Evolutionary conservation across 768 basidiomycete genomes (phyloP), one percentile per base, ranked within the genome.

Genomic region (Peribolospora kevripleyi): DNA sequence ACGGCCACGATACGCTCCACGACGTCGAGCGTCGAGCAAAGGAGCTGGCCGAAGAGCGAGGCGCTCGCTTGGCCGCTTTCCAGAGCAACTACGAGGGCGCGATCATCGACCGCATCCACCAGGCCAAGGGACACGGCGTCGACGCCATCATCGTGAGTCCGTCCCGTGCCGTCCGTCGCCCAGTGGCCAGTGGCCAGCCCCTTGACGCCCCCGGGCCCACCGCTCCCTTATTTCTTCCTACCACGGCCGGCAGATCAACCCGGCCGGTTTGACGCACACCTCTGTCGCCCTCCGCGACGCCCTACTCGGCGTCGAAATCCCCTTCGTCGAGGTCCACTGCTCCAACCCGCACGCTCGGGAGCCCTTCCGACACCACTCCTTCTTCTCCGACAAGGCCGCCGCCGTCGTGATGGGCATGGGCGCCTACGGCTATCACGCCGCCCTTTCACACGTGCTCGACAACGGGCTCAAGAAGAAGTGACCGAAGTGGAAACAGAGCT

Each of bases 301-400:
- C 3, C 55, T 64, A 1, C 37, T 60, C 39, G 63, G 63, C 2
- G 54, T 61, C 1, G 39, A 57, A 8, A 55, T 64, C 37, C 63
- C 63, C 7, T 64, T 61, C 56, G 61, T 64, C 54, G 61, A 64
- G 51, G 57, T 64, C 39, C 62, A 63, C 48, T 55, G 61, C 39
- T 57, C 59, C 41, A 63, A 63, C 48, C 57, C 60, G 40, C 62
- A 63, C 49, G 59, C 61, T 7, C 45, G 62, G 45, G 62, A 63
- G 49, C 49, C 58, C 37, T 63, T 61, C 55, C 45, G 62, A 48
- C 62, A 63, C 53, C 59, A 63, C 14, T 60, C 59, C 11, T 59
- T 58, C 45, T 54, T 63, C 52, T 60, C 60, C 6, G 62, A 63
- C 56, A 63, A 63, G 50, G 62, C 62, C 4, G 55, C 58, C 2